Evolutionary conservation across 2,329 filamentous ascomycete species (phyloP), one percentile per base, ranked within the genome.

Genomic region (Arthrobotrys musiformis): DNA sequence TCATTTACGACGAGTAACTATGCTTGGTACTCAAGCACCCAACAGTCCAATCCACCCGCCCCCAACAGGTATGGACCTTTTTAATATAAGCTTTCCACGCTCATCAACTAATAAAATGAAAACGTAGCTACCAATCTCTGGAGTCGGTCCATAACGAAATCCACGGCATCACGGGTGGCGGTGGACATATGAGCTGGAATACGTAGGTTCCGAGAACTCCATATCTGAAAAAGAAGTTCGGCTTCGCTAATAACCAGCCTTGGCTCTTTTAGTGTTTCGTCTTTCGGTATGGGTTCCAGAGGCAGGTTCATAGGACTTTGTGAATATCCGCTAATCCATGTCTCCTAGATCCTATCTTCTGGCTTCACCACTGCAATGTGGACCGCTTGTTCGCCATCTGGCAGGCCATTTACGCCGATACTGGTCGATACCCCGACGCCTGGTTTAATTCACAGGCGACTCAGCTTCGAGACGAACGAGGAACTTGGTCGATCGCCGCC

Each of bases 131-230:
- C 17, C 84, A 8, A 83, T 92, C 90, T 9, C 83, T 91, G 35
- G 90, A 91, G 81, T 87, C 88, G 0, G 83, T 91, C 2, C 90
- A 91, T 79, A 89, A 91, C 81, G 86, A 87, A n/a, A 85, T 91
- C 46, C 90, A 91, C 79, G 75, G 75, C 8, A 64, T 80, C 26
- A 66, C 79, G 28, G 80, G 81, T 28, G 74, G 74, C 82, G 61
- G 80, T 82, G n/a, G 82, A 80, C 30, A 69, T 78, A 2, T 84
- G 84, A 2, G 78, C 82, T 24, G 86, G 84, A 70, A 83, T 87
- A 46, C 86, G 87, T 78, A 82, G 80, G 22, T 83, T 85, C 24
- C 86, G 87, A 85, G 81, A 87, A 2, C 85, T 87, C 79, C 5
- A 56, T 13, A 19, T n/a, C n/a, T n/a, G 8, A 13, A 5, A 30